Percentiles rank a stretch among this genome's conserved stretches.
phyloP scores from a whole-genome alignment of 768 basidiomycete species.

The Clitopilus passeckerianus region DNA sequence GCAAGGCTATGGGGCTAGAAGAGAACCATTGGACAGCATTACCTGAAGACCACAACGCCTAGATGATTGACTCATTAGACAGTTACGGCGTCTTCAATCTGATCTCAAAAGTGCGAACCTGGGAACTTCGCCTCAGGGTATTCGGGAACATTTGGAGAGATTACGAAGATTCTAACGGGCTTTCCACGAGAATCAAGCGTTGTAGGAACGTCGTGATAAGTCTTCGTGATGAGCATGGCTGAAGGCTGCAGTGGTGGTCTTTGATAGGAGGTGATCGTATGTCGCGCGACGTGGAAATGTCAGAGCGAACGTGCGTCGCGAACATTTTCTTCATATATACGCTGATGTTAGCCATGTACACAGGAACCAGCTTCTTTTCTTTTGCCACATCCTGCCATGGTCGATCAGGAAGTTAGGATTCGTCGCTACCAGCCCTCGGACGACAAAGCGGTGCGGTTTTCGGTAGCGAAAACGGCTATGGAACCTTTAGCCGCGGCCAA shows the following conservation, averaged over 20 bases:
- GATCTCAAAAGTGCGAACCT: slow-evolving; percentile 33
- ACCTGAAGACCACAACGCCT: slow-evolving; percentile 87
- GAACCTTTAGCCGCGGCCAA: slow-evolving; percentile 69
- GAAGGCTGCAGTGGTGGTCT: slow-evolving; percentile 5
- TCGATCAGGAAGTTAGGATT: slow-evolving; percentile 40
- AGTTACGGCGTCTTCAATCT: not conserved
- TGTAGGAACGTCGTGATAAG: slow-evolving; percentile 72
- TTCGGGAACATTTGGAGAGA: slow-evolving; percentile 71
- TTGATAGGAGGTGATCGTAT: not conserved
- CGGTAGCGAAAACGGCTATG: slow-evolving; percentile 61
- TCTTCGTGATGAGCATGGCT: slow-evolving; percentile 78
- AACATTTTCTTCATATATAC: not conserved
- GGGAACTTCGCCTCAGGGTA: slow-evolving; percentile 93
- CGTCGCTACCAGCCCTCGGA: slow-evolving; percentile 48
- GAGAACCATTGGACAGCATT: slow-evolving; percentile 6
- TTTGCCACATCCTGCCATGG: slow-evolving; percentile 25
- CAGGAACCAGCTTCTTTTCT: not conserved
- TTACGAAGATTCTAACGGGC: slow-evolving; percentile 78
- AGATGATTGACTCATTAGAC: slow-evolving; percentile 2
- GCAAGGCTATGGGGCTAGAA: not conserved
- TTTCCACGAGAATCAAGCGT: slow-evolving; percentile 53
- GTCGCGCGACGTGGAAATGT: not conserved
- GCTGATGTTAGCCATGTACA: not conserved
- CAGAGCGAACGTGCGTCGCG: slow-evolving; percentile 4
- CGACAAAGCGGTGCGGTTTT: slow-evolving; percentile 57